Evolutionary conservation across 2,329 filamentous ascomycete species (phyloP), one percentile per base, ranked within the genome.

Genomic region (Beauveria sp.): DNA sequence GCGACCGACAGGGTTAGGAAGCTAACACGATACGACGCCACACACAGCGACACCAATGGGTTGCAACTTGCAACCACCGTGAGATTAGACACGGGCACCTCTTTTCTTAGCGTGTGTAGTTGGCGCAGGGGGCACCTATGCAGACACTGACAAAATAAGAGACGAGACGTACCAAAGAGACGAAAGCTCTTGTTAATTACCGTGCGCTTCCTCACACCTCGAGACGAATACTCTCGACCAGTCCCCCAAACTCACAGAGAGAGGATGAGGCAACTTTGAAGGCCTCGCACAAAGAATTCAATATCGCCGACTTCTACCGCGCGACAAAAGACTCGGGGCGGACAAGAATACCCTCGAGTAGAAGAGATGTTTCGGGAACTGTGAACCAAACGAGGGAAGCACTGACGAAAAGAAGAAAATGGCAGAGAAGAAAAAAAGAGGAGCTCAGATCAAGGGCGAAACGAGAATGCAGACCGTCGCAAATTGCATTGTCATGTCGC

Each of bases 361-460:
- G 16, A 46, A 45, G 9, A 55, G 42, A 43, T n/a, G 24, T 8
- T 5, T 22, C 20, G 40, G n/a, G 40, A 30, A 40, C 14, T 18
- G 6, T 16, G 7, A 34, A 22, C 12, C 42, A 14, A 24, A 26
- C 3, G 8, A 42, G 24, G 10, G 3, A 22, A 58, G 45, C 26
- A 26, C 24, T 12, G 18, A 42, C 12, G n/a, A 28, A 28, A 34
- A 7, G 22, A 47, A 56, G 9, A n/a, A 54, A 20, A 2, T n/a
- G 12, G 20, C 57, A 34, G 12, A 22, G n/a, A 40, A 51, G n/a
- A 30, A 47, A 34, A 59, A 59, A 59, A 52, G 49, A 60, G 40
- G 58, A 60, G 49, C 28, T 24, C 43, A 58, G 22, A 7, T 24
- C 49, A 60, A 60, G 58, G 49, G 58, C 58, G 50, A 60, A 54